Evolutionary conservation across 371 early-diverging fungal genomes (phyloP).

Genomic region (Circinella minor): DNA sequence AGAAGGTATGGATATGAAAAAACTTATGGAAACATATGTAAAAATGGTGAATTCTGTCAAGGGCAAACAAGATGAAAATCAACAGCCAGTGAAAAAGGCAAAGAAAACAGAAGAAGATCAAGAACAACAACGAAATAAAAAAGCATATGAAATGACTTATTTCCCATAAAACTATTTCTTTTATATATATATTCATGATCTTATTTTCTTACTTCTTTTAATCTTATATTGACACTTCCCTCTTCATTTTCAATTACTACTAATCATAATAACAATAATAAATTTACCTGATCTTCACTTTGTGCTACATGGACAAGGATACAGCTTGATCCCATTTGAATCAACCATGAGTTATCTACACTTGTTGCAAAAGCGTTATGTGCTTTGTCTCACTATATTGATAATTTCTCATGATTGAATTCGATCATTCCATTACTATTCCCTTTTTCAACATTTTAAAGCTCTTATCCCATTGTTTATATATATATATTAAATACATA

Average conservation of each 20-base stretch:
- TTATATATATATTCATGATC: not conserved
- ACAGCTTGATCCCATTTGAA: constrained; percentile 33
- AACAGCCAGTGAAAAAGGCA: constrained; percentile 22
- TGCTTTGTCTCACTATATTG: no score
- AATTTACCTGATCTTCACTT: constrained; percentile 34
- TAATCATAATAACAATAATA: not conserved
- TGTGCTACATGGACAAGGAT: constrained; percentile 52
- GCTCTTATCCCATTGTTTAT: constrained; percentile 2
- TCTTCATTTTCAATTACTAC: not conserved
- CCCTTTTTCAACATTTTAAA: not conserved
- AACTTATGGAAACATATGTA: not conserved
- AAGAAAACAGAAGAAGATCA: constrained; percentile 2
- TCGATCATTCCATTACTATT: no score
- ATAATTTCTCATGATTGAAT: no score
- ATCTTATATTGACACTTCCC: not conserved
- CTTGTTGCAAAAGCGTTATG: constrained; percentile 47
- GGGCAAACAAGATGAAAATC: constrained; percentile 20
- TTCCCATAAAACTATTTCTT: not conserved
- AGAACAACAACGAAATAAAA: constrained; percentile 16
- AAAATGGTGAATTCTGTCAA: not conserved
- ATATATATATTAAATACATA: no score
- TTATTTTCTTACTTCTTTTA: no score
- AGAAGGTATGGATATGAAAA: constrained; percentile 10
- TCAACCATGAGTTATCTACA: constrained; percentile 39
- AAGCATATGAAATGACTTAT: constrained; percentile 22